Evolutionary conservation across 345 rosid genomes (phyloP).

Genomic region (Brassica juncea): DNA sequence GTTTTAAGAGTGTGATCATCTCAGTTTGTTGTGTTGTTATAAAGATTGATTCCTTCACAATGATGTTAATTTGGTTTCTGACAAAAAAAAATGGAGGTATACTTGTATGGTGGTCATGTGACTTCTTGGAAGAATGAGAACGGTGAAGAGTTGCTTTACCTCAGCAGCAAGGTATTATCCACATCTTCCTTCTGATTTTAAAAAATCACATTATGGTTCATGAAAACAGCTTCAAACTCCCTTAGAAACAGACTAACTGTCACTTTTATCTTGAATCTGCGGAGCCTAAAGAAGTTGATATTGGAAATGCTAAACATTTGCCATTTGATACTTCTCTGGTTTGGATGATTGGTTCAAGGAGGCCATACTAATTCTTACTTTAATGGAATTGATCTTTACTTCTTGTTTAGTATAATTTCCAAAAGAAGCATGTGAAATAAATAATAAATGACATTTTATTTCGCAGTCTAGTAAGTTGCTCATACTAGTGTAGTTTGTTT

Average conservation of each 20-base stretch:
- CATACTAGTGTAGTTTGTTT: too few species aligned
- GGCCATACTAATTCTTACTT: too few species aligned
- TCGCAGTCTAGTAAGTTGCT: conserved; percentile 14
- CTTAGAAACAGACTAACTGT: neutral
- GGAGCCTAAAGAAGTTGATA: neutral
- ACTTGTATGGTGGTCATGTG: conserved; percentile 86
- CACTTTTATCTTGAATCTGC: neutral
- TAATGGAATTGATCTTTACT: too few species aligned
- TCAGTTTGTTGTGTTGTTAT: neutral
- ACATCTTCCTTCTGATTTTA: neutral
- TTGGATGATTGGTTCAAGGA: too few species aligned
- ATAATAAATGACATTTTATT: conserved; percentile 8
- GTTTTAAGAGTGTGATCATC: neutral
- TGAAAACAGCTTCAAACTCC: neutral
- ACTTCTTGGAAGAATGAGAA: conserved; percentile 96
- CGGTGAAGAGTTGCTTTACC: conserved; percentile 80
- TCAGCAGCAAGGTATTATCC: conserved; percentile 69
- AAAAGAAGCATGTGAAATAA: conserved; percentile 1
- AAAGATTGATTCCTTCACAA: neutral
- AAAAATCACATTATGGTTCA: conserved; percentile 13
- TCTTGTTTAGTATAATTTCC: conserved; percentile 10
- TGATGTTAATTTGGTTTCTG: neutral
- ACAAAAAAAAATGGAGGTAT: conserved; percentile 51
- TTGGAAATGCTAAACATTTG: neutral
- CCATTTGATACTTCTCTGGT: conserved; percentile 3